Percentiles rank a stretch among this genome's conserved stretches.
phyloP scores from a whole-genome alignment of 139 green algal species.

The Chlamydomonas sp. region DNA sequence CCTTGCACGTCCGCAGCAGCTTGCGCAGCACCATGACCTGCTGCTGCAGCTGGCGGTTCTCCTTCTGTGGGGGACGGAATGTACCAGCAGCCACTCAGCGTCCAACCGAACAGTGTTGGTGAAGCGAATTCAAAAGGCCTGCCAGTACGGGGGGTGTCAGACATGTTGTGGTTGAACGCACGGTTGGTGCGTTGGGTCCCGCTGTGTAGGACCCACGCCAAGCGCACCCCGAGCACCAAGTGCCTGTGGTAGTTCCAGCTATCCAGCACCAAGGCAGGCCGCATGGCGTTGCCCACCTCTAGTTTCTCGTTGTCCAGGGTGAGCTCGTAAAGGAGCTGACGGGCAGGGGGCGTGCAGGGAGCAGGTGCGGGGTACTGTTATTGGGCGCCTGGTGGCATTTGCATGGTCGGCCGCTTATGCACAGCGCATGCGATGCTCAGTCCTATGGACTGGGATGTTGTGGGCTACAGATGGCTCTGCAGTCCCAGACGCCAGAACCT shows the following conservation, averaged over 20 bases:
- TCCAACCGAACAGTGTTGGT: background rate
- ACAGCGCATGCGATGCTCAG: too few relatives aligned
- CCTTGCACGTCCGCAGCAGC: background rate
- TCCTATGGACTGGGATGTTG: too few relatives aligned
- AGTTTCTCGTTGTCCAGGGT: conserved; percentile 13
- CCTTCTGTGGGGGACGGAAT: background rate
- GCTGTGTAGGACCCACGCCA: background rate
- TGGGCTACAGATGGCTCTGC: too few relatives aligned
- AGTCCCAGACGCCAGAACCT: too few relatives aligned
- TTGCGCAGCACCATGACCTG: conserved; percentile 7
- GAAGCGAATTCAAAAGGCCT: background rate
- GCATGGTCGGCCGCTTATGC: too few relatives aligned
- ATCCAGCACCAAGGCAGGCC: background rate
- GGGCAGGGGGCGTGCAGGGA: background rate
- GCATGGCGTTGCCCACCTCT: background rate
- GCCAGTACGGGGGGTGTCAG: background rate
- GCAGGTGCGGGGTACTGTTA: too few relatives aligned
- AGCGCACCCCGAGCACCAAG: background rate
- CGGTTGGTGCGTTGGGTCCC: too few relatives aligned
- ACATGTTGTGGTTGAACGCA: background rate
- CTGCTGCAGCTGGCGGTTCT: conserved; percentile 15
- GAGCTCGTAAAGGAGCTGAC: conserved; percentile 30
- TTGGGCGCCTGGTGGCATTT: too few relatives aligned
- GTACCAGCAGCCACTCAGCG: too few relatives aligned
- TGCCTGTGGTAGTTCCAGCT: background rate